Base-by-base conservation (phyloP, 495 filamentous ascomycete genomes). In the Haplographium delicatum region DNA sequence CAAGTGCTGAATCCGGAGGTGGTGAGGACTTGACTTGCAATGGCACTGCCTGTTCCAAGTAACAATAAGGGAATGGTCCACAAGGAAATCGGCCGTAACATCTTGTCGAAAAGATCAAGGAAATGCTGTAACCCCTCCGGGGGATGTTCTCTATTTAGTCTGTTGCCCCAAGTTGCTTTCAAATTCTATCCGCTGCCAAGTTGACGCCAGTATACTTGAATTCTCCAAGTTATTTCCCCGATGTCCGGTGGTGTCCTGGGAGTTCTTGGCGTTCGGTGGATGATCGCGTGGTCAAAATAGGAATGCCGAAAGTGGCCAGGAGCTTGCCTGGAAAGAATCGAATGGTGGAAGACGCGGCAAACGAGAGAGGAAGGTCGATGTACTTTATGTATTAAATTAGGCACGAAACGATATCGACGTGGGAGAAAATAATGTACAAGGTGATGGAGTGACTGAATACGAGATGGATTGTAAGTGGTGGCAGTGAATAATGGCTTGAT, bases 1-100 rank as follows among this genome's bases (percentile, higher is more conserved):
- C 93, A 98, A 50, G 77, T 81, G 58, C 72, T 81, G 70, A 91
- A 91, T 48, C 90, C 88, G 31, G 70, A 72, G 24, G 93, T 96
- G 60, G 82, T 78, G 22, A 98, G 77, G 15, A 91, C 72, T 62
- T 95, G 85, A 43, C 67, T 75, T 47, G 80, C 86, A 19, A 53
- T 38, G 33, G 27, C 59, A 60, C 56, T 60, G 45, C 50, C 63
- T 55, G 62, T 61, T 49, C 56, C 60, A 27, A 70, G 55, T 47
- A 56, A 38, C 15, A 62, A 49, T 18, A 59, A 50, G 52, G 51
- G 51, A 50, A 58, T 16, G 19, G 49, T 24, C 18, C 39, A 52
- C 35, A 62, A 58, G 20, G 51, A 44, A 49, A 45, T 35, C 39
- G 42, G 44, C 11, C 40, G 55, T 53, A 53, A 50, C 54, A 58